phyloP scores from a whole-genome alignment of 2,329 filamentous ascomycete genomes.

The Ascochyta pisi region DNA sequence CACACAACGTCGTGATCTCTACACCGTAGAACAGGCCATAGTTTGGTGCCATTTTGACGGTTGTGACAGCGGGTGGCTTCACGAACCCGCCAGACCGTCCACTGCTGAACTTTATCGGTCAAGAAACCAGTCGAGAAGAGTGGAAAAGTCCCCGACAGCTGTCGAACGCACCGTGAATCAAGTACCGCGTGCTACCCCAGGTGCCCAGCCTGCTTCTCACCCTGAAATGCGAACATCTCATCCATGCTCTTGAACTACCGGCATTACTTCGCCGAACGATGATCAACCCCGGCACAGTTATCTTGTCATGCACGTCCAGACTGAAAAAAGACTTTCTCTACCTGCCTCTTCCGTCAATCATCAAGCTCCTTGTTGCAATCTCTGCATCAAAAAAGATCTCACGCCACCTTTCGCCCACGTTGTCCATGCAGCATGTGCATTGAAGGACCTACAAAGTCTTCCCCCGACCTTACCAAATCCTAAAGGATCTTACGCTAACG shows the following conservation, averaged over 20 bases:
- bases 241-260: conserved; percentile 4
- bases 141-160: background rate
- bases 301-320: conserved; percentile 3
- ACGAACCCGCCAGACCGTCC: conserved; percentile 7
- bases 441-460: background rate
- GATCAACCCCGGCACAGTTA: background rate
- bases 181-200: conserved; percentile 1
- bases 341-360: background rate
- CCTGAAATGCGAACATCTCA: background rate
- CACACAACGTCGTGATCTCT: conserved; percentile 14
- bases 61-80: conserved; percentile 2
- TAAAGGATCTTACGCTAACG: background rate
- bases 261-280: conserved; percentile 10
- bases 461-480: conserved; percentile 5
- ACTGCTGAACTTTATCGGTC: background rate
- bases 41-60: conserved; percentile 16
- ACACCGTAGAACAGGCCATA: conserved; percentile 15
- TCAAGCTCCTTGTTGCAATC: conserved; percentile 1
- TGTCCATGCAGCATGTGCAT: background rate
- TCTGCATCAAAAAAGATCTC: background rate
- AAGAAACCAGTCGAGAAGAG: background rate
- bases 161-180: conserved; percentile 4
- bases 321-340: background rate
- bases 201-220: background rate
- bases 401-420: background rate